Base-by-base conservation (phyloP, 2,329 filamentous ascomycete genomes). In the Paracamarosporium sp. region DNA sequence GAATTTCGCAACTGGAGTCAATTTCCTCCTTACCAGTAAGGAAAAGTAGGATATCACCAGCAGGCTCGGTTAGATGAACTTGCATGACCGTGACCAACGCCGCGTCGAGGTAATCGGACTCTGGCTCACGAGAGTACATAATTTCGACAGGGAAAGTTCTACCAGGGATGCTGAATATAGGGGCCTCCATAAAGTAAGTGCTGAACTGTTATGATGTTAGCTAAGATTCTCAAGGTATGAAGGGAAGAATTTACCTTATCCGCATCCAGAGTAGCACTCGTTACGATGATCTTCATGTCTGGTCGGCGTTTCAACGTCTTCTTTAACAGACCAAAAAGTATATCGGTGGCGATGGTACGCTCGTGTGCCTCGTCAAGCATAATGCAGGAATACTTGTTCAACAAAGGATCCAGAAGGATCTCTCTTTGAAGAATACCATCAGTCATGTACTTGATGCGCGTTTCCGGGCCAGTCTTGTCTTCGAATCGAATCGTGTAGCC, bases 401-500 rank as follows among this genome's bases (percentile, higher is more conserved):
- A 87, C 68, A 96, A 86, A 72, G 93, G 91, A 77, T 99, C 95
- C 78, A 97, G 89, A 89, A 99, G 96, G 56, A 95, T 93, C 80
- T 99, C 95, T 72, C 95, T 85, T 72, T 98, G 84, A 70, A 99
- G 88, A 90, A 99, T 98, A 86, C 96, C 96, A 74, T 99, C 95
- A 43, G 96, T 99, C 95, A 99, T 99, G 83, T 99, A 99, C 83
- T 99, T 99, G 75, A 99, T 86, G 60, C 96, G 87, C 1, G 95
- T 99, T 78, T 91, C 93, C 56, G 88, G 87, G 50, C 90, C 86
- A 1, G 95, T 98, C 81, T 88, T 91, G 77, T 99, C 95, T 79
- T 99, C 96, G 78, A 99, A 99, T 83, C 95, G 92, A 76, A 99
- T 98, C 77, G 92, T 98, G 82, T 98, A 99, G 78, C 95, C 95